Evolutionary conservation across 2,329 filamentous ascomycete species (phyloP), one percentile per base, ranked within the genome.

Genomic region (Cladosporium sp.): DNA sequence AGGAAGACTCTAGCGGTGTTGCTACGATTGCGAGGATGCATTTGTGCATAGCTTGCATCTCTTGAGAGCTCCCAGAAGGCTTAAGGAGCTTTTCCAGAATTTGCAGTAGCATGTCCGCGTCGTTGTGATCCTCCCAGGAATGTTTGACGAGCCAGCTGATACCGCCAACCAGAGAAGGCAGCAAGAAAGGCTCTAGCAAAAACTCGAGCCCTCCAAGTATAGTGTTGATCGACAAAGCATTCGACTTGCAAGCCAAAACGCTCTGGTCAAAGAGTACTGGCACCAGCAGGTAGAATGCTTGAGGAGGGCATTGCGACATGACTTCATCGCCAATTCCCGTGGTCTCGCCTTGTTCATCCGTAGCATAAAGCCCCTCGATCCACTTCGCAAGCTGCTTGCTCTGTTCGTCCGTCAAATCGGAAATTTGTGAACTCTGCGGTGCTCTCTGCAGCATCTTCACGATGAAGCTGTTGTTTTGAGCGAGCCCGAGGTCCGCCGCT

Each of bases 221-320:
- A 30, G 77, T 80, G 34, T 90, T 85, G 39, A 89, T 80, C 1
- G 79, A 79, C 4, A 95, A 68, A 36, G 80, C 75, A 5, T 82
- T 82, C 1, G 77, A 76, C n/a, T 80, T 80, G 57, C 83, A 83
- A 1, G 86, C 88, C 30, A 86, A 72, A 0, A 89, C 80, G 37
- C 86, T 88, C 58, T 89, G 85, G 57, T 85, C 79, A 63, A 92
- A 90, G 0, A 93, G 71, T 0, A 86, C 85, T 1, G 89, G 86
- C 12, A 90, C 82, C 3, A 93, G 75, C 15, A 88, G 71, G 60
- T 92, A 92, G 64, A 93, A 93, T 34, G 90, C 84, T 62, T 91
- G 88, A 1, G 89, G 89, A 1, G 85, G 83, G 59, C 88, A 93
- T 1, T 86, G 86, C 8, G 86, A 84, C 80, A 92, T 88, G 7